Percentiles rank a stretch among this genome's conserved stretches.
Conservation (phyloP, 805 yeast species). For the Yamadazyma insecticola region DNA sequence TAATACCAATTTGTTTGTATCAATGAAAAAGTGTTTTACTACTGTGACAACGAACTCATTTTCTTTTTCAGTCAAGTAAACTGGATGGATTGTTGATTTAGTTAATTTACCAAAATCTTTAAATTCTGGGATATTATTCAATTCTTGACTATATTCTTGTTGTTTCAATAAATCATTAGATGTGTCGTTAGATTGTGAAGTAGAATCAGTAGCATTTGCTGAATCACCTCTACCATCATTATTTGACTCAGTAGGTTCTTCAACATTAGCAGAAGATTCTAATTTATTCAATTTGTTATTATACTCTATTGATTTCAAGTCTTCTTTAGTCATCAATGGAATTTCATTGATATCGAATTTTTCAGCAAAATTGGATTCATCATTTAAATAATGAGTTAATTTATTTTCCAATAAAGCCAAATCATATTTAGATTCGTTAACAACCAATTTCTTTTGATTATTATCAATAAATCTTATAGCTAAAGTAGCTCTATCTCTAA, state of each 20-base stretch:
- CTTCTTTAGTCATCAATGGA: slow-evolving; percentile 64
- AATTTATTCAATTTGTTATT: slow-evolving; percentile 44
- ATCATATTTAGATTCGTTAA: slow-evolving; percentile 67
- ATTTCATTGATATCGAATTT: slow-evolving; percentile 72
- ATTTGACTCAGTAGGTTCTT: slow-evolving; percentile 15
- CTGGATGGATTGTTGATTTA: slow-evolving; percentile 57
- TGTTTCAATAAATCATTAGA: slow-evolving; percentile 37
- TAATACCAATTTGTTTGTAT: slow-evolving; percentile 62
- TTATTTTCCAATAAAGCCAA: slow-evolving; percentile 74
- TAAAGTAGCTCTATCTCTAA: slow-evolving; percentile 93
- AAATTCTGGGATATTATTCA: slow-evolving; percentile 69
- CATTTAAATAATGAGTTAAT: slow-evolving; percentile 65
- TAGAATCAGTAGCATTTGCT: slow-evolving; percentile 7
- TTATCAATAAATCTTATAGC: slow-evolving; percentile 60
- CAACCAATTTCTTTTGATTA: slow-evolving; percentile 44
- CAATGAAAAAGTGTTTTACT: slow-evolving; percentile 72
- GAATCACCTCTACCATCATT: background rate
- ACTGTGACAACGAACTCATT: slow-evolving; percentile 88
- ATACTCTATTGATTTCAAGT: slow-evolving; percentile 59
- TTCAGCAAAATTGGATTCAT: slow-evolving; percentile 41
- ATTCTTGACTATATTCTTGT: slow-evolving; percentile 66
- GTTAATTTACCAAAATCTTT: slow-evolving; percentile 68
- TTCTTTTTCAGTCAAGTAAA: slow-evolving; percentile 82
- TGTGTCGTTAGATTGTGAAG: slow-evolving; percentile 10
- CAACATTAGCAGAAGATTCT: slow-evolving; percentile 22